A percentile compares a stretch with the other conserved stretches of the same genome.
phyloP scores from a whole-genome alignment of 73 alveolate species.

The Paramecium primaurelia region DNA sequence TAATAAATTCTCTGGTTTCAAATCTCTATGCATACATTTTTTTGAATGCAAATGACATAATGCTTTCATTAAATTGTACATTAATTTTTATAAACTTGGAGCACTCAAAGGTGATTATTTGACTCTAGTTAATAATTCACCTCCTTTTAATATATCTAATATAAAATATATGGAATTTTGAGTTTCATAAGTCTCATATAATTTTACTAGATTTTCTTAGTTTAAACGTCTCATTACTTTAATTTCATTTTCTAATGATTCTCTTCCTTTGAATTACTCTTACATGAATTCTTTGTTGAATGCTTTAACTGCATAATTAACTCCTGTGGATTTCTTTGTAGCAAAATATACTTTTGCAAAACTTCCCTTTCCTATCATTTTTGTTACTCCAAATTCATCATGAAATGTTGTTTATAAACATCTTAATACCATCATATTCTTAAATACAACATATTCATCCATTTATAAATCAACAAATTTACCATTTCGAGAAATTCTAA shows the following conservation, averaged over 20 bases:
- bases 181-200: slow-evolving; percentile 57
- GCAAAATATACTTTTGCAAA: slow-evolving; percentile 63
- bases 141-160: slow-evolving; percentile 57
- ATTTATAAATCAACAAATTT: background rate
- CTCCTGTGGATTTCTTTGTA: slow-evolving; percentile 45
- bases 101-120: background rate
- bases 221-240: slow-evolving; percentile 60
- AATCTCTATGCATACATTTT: slow-evolving; percentile 58
- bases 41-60: slow-evolving; percentile 48
- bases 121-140: slow-evolving; percentile 49
- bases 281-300: slow-evolving; percentile 62
- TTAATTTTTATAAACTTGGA: background rate
- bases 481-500: background rate
- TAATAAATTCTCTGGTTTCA: slow-evolving; percentile 58
- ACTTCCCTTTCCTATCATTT: slow-evolving; percentile 62
- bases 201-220: slow-evolving; percentile 36
- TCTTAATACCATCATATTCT: slow-evolving; percentile 5
- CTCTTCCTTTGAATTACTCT: slow-evolving; percentile 57
- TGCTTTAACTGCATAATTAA: slow-evolving; percentile 55
- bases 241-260: slow-evolving; percentile 57
- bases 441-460: background rate
- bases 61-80: slow-evolving; percentile 54
- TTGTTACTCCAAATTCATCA: slow-evolving; percentile 58
- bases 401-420: slow-evolving; percentile 50
- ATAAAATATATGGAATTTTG: slow-evolving; percentile 56